Evolutionary conservation across 1,139 yeast genomes (phyloP).

Genomic region (Arxiozyma slooffiae): DNA sequence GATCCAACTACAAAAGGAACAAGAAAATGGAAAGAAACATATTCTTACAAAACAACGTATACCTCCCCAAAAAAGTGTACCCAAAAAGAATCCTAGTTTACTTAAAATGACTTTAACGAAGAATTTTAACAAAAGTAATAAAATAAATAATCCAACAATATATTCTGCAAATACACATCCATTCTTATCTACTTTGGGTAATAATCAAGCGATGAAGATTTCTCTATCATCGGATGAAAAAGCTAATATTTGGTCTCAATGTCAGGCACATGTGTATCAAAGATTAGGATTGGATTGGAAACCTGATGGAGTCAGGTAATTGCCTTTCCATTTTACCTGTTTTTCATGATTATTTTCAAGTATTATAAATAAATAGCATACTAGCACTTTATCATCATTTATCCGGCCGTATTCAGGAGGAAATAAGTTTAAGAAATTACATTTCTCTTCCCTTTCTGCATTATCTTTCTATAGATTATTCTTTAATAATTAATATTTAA

Average conservation of each 20-base stretch:
- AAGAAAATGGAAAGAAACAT: background rate
- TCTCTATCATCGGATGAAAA: constrained; percentile 44
- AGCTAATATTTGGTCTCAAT: constrained; percentile 48
- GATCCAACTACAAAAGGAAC: background rate
- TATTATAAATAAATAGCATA: background rate
- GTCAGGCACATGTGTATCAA: constrained; percentile 46
- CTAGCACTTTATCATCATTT: background rate
- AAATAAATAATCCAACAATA: background rate
- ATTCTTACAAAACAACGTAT: constrained; percentile 25
- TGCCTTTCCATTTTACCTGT: background rate
- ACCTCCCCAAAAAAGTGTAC: constrained; percentile 30
- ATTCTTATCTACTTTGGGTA: background rate
- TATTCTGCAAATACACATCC: constrained; percentile 6
- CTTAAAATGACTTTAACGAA: constrained; percentile 5
- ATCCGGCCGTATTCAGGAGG: background rate
- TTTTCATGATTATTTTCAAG: background rate
- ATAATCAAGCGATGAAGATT: constrained; percentile 15
- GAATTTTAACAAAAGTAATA: constrained; percentile 2
- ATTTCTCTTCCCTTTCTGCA: background rate
- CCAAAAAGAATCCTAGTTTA: constrained; percentile 8
- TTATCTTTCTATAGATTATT: background rate
- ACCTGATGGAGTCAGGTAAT: constrained; percentile 35
- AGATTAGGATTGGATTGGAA: constrained; percentile 51
- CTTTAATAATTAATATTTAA: constrained; percentile 1
- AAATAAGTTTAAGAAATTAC: background rate